phyloP scores from a whole-genome alignment of 169 alveolate species.

The Cryptosporidium andersoni region DNA sequence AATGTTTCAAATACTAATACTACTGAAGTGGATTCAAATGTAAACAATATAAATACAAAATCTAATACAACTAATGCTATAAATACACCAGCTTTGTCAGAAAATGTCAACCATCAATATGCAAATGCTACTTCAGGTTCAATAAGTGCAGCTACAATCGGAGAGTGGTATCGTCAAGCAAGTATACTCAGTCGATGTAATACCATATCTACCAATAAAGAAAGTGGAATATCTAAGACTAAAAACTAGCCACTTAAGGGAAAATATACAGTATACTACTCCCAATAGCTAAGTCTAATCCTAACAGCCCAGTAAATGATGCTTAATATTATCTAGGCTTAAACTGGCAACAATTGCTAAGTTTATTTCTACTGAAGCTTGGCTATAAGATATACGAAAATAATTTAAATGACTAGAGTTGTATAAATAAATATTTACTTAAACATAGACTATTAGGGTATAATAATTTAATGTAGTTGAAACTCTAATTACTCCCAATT shows the following conservation, averaged over 20 bases:
- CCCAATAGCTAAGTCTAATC: no score
- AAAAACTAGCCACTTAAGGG: no score
- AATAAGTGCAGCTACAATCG: conserved; percentile 53
- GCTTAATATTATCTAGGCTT: no score
- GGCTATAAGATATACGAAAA: no score
- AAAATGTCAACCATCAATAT: background rate
- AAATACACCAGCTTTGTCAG: background rate
- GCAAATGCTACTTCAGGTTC: conserved; percentile 23
- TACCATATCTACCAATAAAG: background rate
- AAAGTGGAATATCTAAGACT: conserved; percentile 1
- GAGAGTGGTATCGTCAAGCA: conserved; percentile 69
- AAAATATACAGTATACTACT: background rate
- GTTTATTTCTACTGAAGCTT: no score
- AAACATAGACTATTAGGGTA: no score
- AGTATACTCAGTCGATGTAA: conserved; percentile 49
- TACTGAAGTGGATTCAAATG: conserved; percentile 11
- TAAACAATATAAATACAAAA: background rate
- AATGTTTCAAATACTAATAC: background rate
- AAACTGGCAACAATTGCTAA: no score
- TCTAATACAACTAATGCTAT: background rate
- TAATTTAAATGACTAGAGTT: no score
- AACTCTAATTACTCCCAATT: no score
- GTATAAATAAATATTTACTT: no score
- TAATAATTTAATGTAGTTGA: no score
- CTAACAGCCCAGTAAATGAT: no score